Percentiles rank a stretch among this genome's conserved stretches.
Conservation (phyloP, 768 basidiomycete genomes). For the Mycena epipterygia region DNA sequence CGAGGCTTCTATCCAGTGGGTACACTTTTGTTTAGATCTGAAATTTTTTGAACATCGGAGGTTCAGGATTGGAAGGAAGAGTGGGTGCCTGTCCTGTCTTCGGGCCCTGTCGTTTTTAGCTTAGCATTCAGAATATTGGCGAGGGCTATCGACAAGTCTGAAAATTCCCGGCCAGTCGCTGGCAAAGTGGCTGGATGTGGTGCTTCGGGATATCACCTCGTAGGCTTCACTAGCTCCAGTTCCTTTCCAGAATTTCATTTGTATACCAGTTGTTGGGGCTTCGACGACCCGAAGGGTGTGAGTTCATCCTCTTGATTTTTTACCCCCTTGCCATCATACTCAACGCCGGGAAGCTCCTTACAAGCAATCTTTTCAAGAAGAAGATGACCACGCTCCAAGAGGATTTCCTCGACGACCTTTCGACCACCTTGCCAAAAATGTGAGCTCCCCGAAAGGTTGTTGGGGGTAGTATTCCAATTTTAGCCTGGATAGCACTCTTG, state of each 20-base stretch:
- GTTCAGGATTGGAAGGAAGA: background rate
- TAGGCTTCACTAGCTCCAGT: background rate
- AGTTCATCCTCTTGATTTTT: background rate
- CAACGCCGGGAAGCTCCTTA: background rate
- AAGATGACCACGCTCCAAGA: slow-evolving; percentile 1
- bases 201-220: background rate
- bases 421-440: background rate
- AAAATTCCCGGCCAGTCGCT: background rate
- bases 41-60: background rate
- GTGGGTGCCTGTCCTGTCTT: background rate
- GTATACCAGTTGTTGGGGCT: slow-evolving; percentile 19
- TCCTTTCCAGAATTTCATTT: background rate
- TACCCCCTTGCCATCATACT: too few relatives aligned
- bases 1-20: background rate
- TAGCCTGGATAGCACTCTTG: too few relatives aligned
- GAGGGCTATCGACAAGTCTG: background rate
- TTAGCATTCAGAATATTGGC: slow-evolving; percentile 6
- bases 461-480: too few relatives aligned
- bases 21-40: background rate
- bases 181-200: background rate
- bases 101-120: background rate
- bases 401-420: background rate
- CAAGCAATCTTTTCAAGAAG: slow-evolving; percentile 3
- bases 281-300: slow-evolving; percentile 7
- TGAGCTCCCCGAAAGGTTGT: background rate